Percentiles rank a stretch among this genome's conserved stretches.
Conservation (phyloP, 108 stramenopile genomes). For the Nitzschia sp. region DNA sequence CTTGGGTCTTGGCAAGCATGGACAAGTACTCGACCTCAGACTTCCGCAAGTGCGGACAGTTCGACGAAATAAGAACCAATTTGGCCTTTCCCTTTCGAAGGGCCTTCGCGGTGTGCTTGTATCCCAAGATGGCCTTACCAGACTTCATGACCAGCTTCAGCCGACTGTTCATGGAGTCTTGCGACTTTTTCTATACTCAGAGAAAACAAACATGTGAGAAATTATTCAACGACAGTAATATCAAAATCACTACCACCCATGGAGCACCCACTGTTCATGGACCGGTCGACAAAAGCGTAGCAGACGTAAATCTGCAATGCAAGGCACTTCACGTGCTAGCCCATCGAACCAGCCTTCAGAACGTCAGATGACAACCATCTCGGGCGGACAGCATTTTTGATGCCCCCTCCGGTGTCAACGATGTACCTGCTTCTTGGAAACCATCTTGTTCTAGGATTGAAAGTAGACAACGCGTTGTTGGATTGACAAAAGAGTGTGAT, state of each 20-base stretch:
- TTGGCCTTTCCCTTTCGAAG: conserved; percentile 94
- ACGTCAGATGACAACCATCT: conserved; percentile 79
- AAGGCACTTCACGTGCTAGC: too few relatives aligned
- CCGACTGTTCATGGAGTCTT: conserved; percentile 98
- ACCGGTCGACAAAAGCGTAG: not conserved
- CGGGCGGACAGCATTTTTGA: conserved; percentile 77
- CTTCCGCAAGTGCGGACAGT: conserved; percentile 97
- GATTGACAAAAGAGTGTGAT: too few relatives aligned
- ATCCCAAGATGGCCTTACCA: conserved; percentile 96
- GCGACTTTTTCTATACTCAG: conserved; percentile 72
- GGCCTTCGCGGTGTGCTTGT: conserved; percentile 93
- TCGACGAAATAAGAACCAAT: conserved; percentile 95
- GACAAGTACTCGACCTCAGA: conserved; percentile 99
- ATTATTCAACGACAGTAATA: not conserved
- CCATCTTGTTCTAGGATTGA: conserved; percentile 50
- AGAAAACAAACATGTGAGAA: conserved; percentile 13
- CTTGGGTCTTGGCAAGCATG: conserved; percentile 95
- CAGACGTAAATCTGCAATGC: too few relatives aligned
- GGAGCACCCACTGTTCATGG: not conserved
- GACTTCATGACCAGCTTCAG: conserved; percentile 99
- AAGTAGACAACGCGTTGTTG: too few relatives aligned
- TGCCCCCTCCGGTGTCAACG: conserved; percentile 89
- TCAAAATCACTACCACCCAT: not conserved
- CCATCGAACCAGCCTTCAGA: not conserved
- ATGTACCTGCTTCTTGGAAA: conserved; percentile 88